A percentile compares a stretch with the other conserved stretches of the same genome.
Conservation (phyloP, 495 filamentous ascomycete species). For the Talaromyces proteolyticus region DNA sequence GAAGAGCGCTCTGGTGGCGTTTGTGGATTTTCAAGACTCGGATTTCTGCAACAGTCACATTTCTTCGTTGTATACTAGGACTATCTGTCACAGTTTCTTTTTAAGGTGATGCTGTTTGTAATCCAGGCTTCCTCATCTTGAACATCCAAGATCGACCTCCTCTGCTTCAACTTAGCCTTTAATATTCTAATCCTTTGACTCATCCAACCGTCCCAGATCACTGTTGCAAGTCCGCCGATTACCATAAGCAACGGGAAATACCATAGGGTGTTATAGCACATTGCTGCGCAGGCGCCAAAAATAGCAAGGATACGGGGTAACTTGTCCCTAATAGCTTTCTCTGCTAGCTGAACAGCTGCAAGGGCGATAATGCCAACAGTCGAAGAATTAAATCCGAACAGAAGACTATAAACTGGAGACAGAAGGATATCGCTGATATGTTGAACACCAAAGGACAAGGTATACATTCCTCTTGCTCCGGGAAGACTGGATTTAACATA, state of each 20-base stretch:
- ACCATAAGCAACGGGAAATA: constrained; percentile 75
- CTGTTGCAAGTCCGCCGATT: constrained; percentile 46
- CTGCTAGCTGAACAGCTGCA: constrained; percentile 66
- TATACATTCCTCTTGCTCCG: constrained; percentile 74
- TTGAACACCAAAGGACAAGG: constrained; percentile 60
- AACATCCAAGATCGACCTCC: neutral
- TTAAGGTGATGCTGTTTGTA: neutral
- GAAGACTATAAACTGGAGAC: constrained; percentile 60
- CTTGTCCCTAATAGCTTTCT: constrained; percentile 70
- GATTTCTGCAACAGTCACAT: neutral
- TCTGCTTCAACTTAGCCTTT: neutral
- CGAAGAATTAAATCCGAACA: constrained; percentile 73
- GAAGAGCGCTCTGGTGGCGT: no score
- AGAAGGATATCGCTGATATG: constrained; percentile 58
- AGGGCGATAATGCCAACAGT: constrained; percentile 77
- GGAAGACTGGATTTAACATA: constrained; percentile 47
- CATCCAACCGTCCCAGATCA: constrained; percentile 56
- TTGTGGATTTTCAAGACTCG: neutral
- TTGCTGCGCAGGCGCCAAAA: constrained; percentile 57
- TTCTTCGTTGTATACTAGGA: neutral
- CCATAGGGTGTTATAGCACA: constrained; percentile 76
- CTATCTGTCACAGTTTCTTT: neutral
- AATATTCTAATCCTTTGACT: neutral
- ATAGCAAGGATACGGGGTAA: constrained; percentile 65
- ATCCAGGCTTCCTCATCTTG: neutral